Percentiles rank a stretch among this genome's conserved stretches.
Conservation (phyloP, 768 basidiomycete genomes). For the Panellus pusillus region DNA sequence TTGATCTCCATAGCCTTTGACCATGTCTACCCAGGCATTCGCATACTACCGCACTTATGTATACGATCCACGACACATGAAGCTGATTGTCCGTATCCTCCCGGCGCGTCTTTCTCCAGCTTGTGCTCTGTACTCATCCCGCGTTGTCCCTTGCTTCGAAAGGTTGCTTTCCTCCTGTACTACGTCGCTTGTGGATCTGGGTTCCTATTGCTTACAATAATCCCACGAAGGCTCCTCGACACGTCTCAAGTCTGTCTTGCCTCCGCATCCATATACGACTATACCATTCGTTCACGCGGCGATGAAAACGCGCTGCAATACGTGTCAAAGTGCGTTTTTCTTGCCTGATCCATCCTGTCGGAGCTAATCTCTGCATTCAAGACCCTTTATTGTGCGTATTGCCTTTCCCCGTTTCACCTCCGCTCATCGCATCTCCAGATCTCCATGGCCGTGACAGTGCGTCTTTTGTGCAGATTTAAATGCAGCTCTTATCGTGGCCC, state of each 20-base stretch:
- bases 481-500: background rate
- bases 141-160: conserved; percentile 13
- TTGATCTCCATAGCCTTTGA: too few species aligned
- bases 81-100: conserved; percentile 28
- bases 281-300: conserved; percentile 14
- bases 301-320: conserved; percentile 15
- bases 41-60: conserved; percentile 32
- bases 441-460: conserved; percentile 35
- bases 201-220: background rate
- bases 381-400: conserved; percentile 14
- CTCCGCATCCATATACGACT: conserved; percentile 15
- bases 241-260: conserved; percentile 16
- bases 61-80: conserved; percentile 30
- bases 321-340: conserved; percentile 11
- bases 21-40: conserved; percentile 26
- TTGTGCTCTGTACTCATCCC: background rate
- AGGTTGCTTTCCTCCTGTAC: conserved; percentile 22
- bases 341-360: background rate
- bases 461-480: background rate
- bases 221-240: conserved; percentile 18
- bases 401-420: background rate
- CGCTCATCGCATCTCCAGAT: conserved; percentile 23
- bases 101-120: background rate
- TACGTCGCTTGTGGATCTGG: background rate
- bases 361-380: background rate